These are phyloP conservation scores for Knoxdaviesia proteae DNA, from an alignment of 2,329 filamentous ascomycete genomes.

Conservation along the genomic window DNA sequence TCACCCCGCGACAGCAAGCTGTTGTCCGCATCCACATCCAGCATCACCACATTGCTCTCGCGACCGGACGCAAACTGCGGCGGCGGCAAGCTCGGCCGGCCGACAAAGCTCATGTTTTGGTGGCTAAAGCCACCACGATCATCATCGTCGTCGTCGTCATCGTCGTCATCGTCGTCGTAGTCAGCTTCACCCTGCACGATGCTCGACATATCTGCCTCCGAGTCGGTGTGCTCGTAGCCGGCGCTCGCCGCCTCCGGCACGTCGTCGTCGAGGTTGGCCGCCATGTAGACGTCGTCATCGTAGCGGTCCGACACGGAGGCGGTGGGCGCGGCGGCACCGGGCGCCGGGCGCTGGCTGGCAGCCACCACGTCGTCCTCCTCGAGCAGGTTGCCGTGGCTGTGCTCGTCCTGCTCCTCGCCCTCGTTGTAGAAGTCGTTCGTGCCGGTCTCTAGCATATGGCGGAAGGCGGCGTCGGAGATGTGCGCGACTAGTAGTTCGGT, in stretches of 20 bases:
- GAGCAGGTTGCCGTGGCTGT: slow-evolving; percentile 35
- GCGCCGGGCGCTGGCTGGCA: too few species aligned
- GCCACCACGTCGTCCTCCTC: slow-evolving; percentile 33
- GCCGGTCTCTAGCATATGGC: slow-evolving; percentile 15
- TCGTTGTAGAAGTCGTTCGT: slow-evolving; percentile 1
- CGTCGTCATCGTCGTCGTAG: slow-evolving; percentile 42
- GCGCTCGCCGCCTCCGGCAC: slow-evolving; percentile 43
- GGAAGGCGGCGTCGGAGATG: slow-evolving; percentile 40
- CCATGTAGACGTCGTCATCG: slow-evolving; percentile 31
- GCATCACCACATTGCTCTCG: too few species aligned
- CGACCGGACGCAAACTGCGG: slow-evolving; percentile 13
- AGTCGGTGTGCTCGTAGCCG: slow-evolving; percentile 61
- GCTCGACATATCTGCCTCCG: slow-evolving; percentile 40
- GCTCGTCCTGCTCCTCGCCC: slow-evolving; percentile 18
- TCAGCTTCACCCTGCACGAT: slow-evolving; percentile 21
- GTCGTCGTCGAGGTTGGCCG: slow-evolving; percentile 49
- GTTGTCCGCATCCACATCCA: slow-evolving; percentile 26
- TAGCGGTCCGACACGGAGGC: too few species aligned
- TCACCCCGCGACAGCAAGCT: slow-evolving; percentile 33
- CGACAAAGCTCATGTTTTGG: not conserved
- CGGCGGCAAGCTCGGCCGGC: slow-evolving; percentile 8
- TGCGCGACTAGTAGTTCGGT: slow-evolving; percentile 26
- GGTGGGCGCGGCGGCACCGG: too few species aligned
- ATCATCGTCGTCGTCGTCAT: slow-evolving; percentile 35
- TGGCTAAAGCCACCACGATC: not conserved